These are phyloP conservation scores for Pichia sp. DNA, from an alignment of 1,139 yeast genomes.

Conservation along the genomic window DNA sequence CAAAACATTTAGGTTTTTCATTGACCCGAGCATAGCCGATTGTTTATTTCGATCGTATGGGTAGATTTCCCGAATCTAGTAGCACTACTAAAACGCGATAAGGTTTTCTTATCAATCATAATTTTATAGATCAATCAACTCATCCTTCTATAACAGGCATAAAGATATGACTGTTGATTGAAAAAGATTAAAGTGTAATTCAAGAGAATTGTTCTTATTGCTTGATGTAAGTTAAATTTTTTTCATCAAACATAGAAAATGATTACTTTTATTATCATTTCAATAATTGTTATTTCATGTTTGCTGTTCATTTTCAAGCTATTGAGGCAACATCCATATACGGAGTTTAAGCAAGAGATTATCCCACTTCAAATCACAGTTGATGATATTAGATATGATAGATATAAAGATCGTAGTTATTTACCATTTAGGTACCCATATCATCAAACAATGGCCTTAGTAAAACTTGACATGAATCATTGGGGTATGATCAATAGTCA, in stretches of 20 bases:
- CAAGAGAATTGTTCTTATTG: no score
- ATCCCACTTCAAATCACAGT: slow-evolving; percentile 43
- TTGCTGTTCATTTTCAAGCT: slow-evolving; percentile 1
- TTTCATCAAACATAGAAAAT: no score
- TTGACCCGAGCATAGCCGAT: not conserved
- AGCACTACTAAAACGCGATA: no score
- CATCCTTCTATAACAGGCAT: no score
- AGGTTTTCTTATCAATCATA: no score
- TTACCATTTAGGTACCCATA: slow-evolving; percentile 52
- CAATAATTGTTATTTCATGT: not conserved
- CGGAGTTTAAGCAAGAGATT: slow-evolving; percentile 31
- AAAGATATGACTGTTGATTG: no score
- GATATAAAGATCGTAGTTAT: slow-evolving; percentile 46
- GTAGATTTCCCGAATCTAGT: no score
- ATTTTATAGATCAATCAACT: no score
- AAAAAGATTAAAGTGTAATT: no score
- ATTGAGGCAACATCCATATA: not conserved
- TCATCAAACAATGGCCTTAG: slow-evolving; percentile 50
- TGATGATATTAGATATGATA: slow-evolving; percentile 33
- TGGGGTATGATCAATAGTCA: slow-evolving; percentile 49
- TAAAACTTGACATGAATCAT: slow-evolving; percentile 43
- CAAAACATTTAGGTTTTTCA: slow-evolving; percentile 9
- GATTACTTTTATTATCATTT: not conserved
- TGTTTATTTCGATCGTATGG: no score
- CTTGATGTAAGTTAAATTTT: no score